A percentile compares a stretch with the other conserved stretches of the same genome.
Evolutionary conservation across 306 rosid species (phyloP).

Genomic region (Hylodesmum podocarpum): DNA sequence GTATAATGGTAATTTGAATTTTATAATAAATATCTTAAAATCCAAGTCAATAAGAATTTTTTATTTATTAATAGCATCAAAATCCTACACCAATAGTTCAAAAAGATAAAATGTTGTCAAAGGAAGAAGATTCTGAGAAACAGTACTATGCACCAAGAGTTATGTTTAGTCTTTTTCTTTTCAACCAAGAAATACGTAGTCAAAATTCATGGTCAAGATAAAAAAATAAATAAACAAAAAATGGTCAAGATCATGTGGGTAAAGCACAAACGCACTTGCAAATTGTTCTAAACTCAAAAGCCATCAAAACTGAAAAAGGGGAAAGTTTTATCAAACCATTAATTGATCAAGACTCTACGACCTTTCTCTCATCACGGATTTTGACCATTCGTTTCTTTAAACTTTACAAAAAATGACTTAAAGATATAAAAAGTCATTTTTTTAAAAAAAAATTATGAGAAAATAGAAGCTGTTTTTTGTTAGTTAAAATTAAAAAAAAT

Average conservation of each 20-base stretch:
- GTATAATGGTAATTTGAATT: too few species aligned
- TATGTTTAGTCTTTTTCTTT: neutral
- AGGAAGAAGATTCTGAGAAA: neutral
- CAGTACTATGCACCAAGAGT: neutral
- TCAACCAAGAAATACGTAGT: neutral
- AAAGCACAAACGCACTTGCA: neutral
- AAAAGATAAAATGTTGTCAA: neutral
- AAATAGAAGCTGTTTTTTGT: neutral
- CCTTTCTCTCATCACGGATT: neutral
- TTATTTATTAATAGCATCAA: too few species aligned
- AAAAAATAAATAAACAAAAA: too few species aligned
- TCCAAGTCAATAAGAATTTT: too few species aligned
- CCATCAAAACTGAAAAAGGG: neutral
- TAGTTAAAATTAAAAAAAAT: neutral
- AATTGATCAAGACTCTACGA: neutral
- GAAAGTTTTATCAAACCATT: neutral
- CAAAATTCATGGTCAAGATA: too few species aligned
- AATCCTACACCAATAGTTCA: too few species aligned
- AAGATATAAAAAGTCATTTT: neutral
- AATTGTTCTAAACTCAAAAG: neutral
- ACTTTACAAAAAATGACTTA: neutral
- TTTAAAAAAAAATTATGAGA: neutral
- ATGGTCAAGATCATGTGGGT: neutral
- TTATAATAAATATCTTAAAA: too few species aligned
- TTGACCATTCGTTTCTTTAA: too few species aligned